These are phyloP conservation scores for Phytophthora meadii DNA, from an alignment of 352 stramenopile genomes.

Conservation along the genomic window DNA sequence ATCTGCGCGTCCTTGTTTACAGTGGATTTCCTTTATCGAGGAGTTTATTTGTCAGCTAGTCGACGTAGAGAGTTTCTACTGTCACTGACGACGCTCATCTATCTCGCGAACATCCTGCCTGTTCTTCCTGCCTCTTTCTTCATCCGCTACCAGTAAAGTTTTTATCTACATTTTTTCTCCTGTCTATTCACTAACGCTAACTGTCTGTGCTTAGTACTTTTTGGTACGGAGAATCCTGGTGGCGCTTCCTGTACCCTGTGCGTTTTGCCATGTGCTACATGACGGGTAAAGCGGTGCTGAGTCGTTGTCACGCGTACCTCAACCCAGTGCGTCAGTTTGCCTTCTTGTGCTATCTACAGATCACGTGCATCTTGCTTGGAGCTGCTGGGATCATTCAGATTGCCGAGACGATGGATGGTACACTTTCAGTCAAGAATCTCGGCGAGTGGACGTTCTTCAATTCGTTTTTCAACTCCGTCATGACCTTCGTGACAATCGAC, in stretches of 20 bases:
- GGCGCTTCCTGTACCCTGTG: constrained; percentile 86
- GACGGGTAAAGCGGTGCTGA: constrained; percentile 74
- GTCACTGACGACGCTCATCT: constrained; percentile 62
- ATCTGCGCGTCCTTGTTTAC: constrained; percentile 70
- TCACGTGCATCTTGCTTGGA: constrained; percentile 77
- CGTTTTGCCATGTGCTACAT: constrained; percentile 88
- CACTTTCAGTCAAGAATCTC: constrained; percentile 53
- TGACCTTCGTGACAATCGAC: constrained; percentile 89
- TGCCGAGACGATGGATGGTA: constrained; percentile 78
- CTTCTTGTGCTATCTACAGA: constrained; percentile 85
- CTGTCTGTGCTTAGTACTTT: constrained; percentile 55
- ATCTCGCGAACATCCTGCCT: constrained; percentile 70
- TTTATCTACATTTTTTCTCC: not conserved
- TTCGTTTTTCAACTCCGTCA: constrained; percentile 88
- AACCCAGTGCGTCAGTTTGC: constrained; percentile 84
- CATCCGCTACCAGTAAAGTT: constrained; percentile 68
- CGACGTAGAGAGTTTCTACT: constrained; percentile 73
- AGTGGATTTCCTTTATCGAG: constrained; percentile 75
- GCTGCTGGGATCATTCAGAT: constrained; percentile 87
- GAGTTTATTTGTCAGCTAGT: constrained; percentile 66
- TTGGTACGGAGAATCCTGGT: constrained; percentile 79
- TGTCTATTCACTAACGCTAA: not conserved
- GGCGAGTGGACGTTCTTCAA: constrained; percentile 92
- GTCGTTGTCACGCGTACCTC: constrained; percentile 79
- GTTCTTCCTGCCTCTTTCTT: constrained; percentile 84